phyloP scores from a whole-genome alignment of 2,329 filamentous ascomycete species.

The Fusarium nodosum region DNA sequence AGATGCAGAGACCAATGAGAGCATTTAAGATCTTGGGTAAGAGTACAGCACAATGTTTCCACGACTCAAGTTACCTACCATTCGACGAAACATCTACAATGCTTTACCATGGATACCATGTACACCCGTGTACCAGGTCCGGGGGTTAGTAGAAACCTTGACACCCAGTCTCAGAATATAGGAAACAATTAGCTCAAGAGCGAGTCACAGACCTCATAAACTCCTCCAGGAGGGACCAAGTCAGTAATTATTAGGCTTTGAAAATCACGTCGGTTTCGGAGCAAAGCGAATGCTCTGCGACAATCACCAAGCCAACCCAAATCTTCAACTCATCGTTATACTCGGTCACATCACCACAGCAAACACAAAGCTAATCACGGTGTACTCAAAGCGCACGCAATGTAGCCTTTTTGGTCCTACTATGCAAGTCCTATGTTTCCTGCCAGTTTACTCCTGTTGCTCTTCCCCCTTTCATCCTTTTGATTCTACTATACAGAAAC shows the following conservation, averaged over 20 bases:
- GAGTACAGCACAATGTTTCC: not conserved
- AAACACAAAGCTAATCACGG: not conserved
- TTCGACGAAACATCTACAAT: not conserved
- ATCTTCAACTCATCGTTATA: not conserved
- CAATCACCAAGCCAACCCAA: not conserved
- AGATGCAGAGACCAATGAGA: slow-evolving; percentile 1
- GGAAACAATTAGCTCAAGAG: not conserved
- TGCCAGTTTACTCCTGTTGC: slow-evolving; percentile 1
- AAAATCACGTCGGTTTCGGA: too few species aligned
- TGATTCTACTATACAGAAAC: slow-evolving; percentile 47
- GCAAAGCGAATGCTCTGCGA: not conserved
- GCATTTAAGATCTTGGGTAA: not conserved
- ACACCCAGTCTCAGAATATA: not conserved
- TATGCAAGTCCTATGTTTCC: slow-evolving; percentile 34
- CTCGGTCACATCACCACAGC: not conserved
- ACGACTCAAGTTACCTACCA: not conserved
- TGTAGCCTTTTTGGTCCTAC: slow-evolving; percentile 32
- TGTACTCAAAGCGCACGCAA: slow-evolving; percentile 12
- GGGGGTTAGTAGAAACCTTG: not conserved
- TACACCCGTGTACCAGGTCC: not conserved
- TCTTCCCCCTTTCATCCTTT: slow-evolving; percentile 8
- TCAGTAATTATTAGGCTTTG: too few species aligned
- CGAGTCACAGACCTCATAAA: not conserved
- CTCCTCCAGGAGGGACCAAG: not conserved
- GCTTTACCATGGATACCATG: not conserved